Base-by-base conservation (phyloP, 495 filamentous ascomycete species). In the Daldinia caldariorum region DNA sequence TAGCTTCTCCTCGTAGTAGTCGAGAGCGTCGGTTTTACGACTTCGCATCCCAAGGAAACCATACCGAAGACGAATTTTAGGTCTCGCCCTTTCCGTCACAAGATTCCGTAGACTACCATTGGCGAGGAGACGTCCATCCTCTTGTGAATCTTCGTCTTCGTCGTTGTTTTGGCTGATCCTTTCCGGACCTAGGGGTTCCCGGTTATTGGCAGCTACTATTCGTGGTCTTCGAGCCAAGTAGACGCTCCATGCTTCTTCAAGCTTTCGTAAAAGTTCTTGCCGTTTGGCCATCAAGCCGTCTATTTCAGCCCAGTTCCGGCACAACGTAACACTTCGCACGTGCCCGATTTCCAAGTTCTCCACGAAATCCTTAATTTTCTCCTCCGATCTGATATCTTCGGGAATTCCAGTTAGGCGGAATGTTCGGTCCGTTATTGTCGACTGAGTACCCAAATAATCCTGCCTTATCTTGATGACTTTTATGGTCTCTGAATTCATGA, bases 331-430 rank as follows among this genome's bases (percentile, higher is more conserved):
- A 59, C 85, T 91, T 53, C 97, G 93, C 4, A 98, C 96, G 71
- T 92, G 92, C n/a, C 96, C 96, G 71, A 99, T 93, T 55, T 90
- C 88, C 20, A 99, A 79, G 37, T 88, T 89, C 73, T 99, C 93
- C 20, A 99, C 86, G 61, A 97, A 91, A 26, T 93, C 86, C 69
- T 92, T 94, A 63, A 99, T 92, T 61, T 89, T 89, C 13, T 89
- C 88, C 74, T 98, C 94, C 0, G 91, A 91, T 58, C 89, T 85
- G 60, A 98, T 79, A 10, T 96, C 91, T 6, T 75, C 77, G 0
- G 96, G 96, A 35, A 99, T 94, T 2, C 94, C 94, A 1, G 95
- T 94, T 9, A 99, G 80, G 4, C 92, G 89, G 75, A 99, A 92
- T 0, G 96, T 99, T 38, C 94, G 89, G 79, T 97, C 94, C 2